Evolutionary conservation across 345 rosid genomes (phyloP).

Genomic region (Crucihimalaya himalaica): DNA sequence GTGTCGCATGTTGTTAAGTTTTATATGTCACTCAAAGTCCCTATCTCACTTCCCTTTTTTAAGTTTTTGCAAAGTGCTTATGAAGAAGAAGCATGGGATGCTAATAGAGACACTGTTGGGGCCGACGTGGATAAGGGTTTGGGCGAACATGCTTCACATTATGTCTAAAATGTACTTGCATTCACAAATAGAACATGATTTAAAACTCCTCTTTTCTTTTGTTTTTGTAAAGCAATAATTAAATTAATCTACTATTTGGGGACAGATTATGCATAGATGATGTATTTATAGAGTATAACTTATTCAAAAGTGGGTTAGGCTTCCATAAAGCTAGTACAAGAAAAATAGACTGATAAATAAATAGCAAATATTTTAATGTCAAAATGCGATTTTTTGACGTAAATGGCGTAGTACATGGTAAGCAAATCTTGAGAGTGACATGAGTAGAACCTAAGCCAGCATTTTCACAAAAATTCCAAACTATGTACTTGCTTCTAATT

Average conservation of each 20-base stretch:
- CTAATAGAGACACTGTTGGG: background rate
- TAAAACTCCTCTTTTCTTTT: background rate
- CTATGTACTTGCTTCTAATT: background rate
- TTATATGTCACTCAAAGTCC: background rate
- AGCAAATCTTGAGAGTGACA: conserved; percentile 23
- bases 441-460: conserved; percentile 6
- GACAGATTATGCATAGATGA: background rate
- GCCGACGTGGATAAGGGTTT: too few species aligned
- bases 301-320: background rate
- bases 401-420: background rate
- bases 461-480: conserved; percentile 26
- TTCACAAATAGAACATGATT: background rate
- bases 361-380: background rate
- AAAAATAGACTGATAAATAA: background rate
- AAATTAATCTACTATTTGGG: background rate
- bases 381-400: background rate
- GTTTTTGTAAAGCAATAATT: background rate
- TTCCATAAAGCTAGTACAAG: background rate
- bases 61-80: too few species aligned
- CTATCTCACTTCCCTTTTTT: background rate
- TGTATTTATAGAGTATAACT: background rate
- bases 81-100: background rate
- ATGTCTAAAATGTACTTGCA: background rate
- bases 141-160: background rate
- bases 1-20: too few species aligned